Evolutionary conservation across 169 alveolate species (phyloP).

Genomic region (Plasmodium inui): DNA sequence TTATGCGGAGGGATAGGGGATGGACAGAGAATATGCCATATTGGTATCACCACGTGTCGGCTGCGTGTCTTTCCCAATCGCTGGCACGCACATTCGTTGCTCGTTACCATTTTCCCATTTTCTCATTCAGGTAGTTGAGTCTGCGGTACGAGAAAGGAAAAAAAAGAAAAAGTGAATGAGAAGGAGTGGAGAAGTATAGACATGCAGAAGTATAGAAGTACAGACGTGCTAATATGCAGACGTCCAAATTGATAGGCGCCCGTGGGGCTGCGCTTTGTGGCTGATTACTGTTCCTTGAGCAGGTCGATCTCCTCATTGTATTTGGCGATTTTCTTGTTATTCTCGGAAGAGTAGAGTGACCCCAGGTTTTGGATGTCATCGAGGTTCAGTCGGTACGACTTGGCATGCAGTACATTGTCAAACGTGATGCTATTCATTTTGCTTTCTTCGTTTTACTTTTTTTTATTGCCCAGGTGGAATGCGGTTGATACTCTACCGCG

Average conservation of each 20-base stretch:
- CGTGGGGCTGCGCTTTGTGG: not conserved
- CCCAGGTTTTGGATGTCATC: constrained; percentile 68
- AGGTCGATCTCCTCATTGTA: constrained; percentile 54
- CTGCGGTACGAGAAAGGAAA: not conserved
- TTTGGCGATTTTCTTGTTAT: constrained; percentile 11
- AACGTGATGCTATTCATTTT: constrained; percentile 34
- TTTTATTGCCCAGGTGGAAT: not conserved
- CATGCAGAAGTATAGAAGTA: not conserved
- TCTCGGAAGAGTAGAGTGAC: constrained; percentile 21
- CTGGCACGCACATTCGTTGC: not conserved
- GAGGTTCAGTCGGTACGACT: constrained; percentile 26
- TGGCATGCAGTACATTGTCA: constrained; percentile 28
- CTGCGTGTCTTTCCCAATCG: not conserved
- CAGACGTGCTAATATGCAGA: not conserved
- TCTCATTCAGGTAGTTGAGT: constrained; percentile 38
- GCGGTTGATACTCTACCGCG: not conserved
- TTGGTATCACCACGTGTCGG: not conserved
- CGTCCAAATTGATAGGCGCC: not conserved
- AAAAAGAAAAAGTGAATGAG: not conserved
- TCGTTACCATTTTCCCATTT: constrained; percentile 72
- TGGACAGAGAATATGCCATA: not conserved
- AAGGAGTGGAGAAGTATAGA: not conserved
- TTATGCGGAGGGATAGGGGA: not conserved
- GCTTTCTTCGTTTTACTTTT: not conserved
- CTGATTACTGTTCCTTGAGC: constrained; percentile 52